A percentile compares a stretch with the other conserved stretches of the same genome.
These are phyloP conservation scores for Peniophora sp. DNA, from an alignment of 1,284 basidiomycete genomes.

Conservation along the genomic window DNA sequence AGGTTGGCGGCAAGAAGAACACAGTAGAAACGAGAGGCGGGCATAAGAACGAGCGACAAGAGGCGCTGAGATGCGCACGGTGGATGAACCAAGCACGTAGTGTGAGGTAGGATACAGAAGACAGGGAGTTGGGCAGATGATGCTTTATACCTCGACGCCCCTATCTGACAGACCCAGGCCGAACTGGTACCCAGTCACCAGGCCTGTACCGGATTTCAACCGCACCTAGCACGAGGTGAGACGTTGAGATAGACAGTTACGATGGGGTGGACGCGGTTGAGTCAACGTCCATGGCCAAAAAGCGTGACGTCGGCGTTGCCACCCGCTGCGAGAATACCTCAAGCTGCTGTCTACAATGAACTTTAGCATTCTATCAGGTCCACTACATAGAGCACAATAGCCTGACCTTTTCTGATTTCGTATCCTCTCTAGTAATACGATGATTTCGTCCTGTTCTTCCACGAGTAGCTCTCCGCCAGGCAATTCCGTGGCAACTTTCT, in stretches of 20 bases:
- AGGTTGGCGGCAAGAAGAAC: slow-evolving; percentile 8
- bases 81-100: too few species aligned
- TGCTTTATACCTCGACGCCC: too few species aligned
- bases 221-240: slow-evolving; percentile 3
- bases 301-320: slow-evolving; percentile 4
- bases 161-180: neutral
- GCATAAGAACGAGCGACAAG: slow-evolving; percentile 2
- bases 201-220: too few species aligned
- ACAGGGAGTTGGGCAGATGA: too few species aligned
- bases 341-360: slow-evolving; percentile 28
- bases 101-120: too few species aligned
- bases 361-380: neutral
- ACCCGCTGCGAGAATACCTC: slow-evolving; percentile 28
- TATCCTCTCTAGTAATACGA: slow-evolving; percentile 51
- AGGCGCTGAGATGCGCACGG: slow-evolving; percentile 5
- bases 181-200: too few species aligned
- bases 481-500: slow-evolving; percentile 43
- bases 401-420: slow-evolving; percentile 49
- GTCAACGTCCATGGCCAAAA: slow-evolving; percentile 39
- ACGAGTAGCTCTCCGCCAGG: slow-evolving; percentile 60
- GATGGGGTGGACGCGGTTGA: slow-evolving; percentile 45
- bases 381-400: slow-evolving; percentile 9
- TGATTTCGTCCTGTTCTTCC: slow-evolving; percentile 57
- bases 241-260: neutral
- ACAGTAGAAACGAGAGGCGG: slow-evolving; percentile 7